phyloP scores from a whole-genome alignment of 2,329 filamentous ascomycete genomes.

The Ceratocystis colombiana region DNA sequence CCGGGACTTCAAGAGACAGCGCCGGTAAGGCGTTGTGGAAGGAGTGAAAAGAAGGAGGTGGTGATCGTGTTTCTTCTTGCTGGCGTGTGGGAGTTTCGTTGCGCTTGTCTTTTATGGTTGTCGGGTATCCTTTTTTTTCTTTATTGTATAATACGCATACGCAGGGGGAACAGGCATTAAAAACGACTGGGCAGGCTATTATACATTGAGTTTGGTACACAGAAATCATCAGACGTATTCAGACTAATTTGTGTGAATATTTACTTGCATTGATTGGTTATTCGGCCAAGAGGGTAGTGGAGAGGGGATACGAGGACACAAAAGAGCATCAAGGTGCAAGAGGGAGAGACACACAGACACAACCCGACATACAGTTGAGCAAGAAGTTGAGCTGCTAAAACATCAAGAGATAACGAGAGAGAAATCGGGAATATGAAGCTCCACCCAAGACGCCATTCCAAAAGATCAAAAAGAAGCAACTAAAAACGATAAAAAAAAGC shows the following conservation, averaged over 20 bases:
- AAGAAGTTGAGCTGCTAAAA: constrained; percentile 18
- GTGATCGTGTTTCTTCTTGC: not conserved
- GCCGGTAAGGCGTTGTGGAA: constrained; percentile 2
- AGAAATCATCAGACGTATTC: not conserved
- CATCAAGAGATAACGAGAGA: constrained; percentile 26
- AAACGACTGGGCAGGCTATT: too few relatives aligned
- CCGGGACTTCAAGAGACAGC: constrained; percentile 19
- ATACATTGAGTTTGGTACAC: not conserved
- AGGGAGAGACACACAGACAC: too few relatives aligned
- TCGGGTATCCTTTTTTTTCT: not conserved
- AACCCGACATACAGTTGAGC: constrained; percentile 20
- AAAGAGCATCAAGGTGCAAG: not conserved
- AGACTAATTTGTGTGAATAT: not conserved
- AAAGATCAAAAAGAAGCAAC: constrained; percentile 25
- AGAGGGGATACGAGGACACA: constrained; percentile 12
- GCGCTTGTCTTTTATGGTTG: too few relatives aligned
- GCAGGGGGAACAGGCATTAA: not conserved
- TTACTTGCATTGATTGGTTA: constrained; percentile 1
- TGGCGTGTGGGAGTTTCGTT: too few relatives aligned
- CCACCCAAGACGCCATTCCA: constrained; percentile 27
- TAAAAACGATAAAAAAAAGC: constrained; percentile 25
- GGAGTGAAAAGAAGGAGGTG: not conserved
- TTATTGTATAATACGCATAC: constrained; percentile 11
- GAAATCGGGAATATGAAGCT: constrained; percentile 30
- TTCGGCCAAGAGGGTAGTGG: not conserved